These are phyloP conservation scores for Barnettozyma pratensis DNA, from an alignment of 805 yeast genomes.

Conservation along the genomic window DNA sequence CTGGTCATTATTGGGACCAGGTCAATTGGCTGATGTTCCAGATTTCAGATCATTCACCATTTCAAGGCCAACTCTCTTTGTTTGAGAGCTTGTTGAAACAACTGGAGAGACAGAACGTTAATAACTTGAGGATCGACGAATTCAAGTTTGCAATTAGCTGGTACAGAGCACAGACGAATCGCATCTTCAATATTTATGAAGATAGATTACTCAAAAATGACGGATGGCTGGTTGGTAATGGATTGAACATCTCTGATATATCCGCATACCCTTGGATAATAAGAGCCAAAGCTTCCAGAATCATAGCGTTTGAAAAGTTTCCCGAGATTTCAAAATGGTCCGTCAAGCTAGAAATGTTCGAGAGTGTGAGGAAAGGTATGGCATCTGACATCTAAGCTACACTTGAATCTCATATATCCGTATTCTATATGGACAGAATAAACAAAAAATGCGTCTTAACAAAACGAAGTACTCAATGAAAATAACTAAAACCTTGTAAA, in stretches of 20 bases:
- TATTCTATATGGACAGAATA: background rate
- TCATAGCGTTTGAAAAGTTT: background rate
- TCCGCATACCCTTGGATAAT: slow-evolving; percentile 6
- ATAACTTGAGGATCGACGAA: background rate
- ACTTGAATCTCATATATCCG: background rate
- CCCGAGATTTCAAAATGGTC: slow-evolving; percentile 4
- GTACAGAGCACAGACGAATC: slow-evolving; percentile 1
- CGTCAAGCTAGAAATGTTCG: slow-evolving; percentile 8
- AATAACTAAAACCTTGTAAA: background rate
- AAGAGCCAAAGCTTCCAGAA: background rate
- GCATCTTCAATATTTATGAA: slow-evolving; percentile 3
- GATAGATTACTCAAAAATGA: background rate
- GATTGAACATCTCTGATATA: slow-evolving; percentile 7
- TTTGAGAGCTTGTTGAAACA: background rate
- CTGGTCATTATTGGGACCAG: slow-evolving; percentile 38
- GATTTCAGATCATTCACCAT: slow-evolving; percentile 51
- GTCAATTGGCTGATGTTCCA: slow-evolving; percentile 48
- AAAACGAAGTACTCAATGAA: background rate
- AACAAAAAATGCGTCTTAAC: background rate
- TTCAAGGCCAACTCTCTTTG: slow-evolving; percentile 45
- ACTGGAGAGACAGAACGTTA: background rate
- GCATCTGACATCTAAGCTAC: background rate
- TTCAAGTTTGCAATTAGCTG: slow-evolving; percentile 1
- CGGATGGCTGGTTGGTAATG: slow-evolving; percentile 7
- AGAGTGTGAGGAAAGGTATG: slow-evolving; percentile 5